These are phyloP conservation scores for Geranium incanum DNA, from an alignment of 441 rosid genomes.

Conservation along the genomic window DNA sequence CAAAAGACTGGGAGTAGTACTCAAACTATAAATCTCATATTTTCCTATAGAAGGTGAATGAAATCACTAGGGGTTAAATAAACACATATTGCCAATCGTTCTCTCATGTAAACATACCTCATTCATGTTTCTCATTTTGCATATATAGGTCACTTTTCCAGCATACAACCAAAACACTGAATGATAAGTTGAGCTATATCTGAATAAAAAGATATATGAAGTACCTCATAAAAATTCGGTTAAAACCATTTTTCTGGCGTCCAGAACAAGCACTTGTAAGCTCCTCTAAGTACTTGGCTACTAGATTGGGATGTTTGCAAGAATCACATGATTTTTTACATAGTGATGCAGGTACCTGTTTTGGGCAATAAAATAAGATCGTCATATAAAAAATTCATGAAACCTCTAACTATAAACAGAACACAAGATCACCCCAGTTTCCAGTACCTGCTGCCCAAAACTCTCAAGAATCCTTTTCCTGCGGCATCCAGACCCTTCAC, in stretches of 20 bases:
- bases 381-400: conserved; percentile 16
- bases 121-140: background rate
- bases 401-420: conserved; percentile 1
- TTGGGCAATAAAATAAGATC: conserved; percentile 19
- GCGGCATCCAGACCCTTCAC: conserved; percentile 88
- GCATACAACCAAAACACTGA: background rate
- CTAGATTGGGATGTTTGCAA: conserved; percentile 69
- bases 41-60: background rate
- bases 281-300: conserved; percentile 58
- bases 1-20: background rate
- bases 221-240: conserved; percentile 54
- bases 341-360: conserved; percentile 49
- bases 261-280: conserved; percentile 36
- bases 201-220: conserved; percentile 10
- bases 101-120: background rate
- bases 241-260: conserved; percentile 47
- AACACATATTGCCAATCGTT: background rate
- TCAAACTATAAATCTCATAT: background rate
- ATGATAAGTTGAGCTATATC: background rate
- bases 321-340: conserved; percentile 80
- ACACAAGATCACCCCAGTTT: conserved; percentile 9
- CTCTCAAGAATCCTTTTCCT: conserved; percentile 78
- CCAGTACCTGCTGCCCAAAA: conserved; percentile 81
- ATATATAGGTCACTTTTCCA: background rate
- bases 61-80: background rate